phyloP scores from a whole-genome alignment of 2,329 filamentous ascomycete species.

The Apiospora saccharicola region DNA sequence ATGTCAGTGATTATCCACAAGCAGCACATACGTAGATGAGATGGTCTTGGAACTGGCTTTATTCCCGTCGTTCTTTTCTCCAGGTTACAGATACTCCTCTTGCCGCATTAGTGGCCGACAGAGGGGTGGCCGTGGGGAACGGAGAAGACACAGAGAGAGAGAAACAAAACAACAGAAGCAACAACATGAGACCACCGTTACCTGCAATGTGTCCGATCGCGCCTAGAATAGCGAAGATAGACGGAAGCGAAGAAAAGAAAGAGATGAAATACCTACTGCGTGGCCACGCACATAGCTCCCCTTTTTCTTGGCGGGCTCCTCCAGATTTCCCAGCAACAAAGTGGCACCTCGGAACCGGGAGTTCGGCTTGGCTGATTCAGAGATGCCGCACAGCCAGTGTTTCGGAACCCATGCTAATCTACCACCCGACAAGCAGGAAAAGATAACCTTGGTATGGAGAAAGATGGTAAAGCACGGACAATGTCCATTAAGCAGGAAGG shows the following conservation, averaged over 20 bases:
- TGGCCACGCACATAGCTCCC: neutral
- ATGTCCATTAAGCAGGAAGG: neutral
- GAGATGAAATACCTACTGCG: neutral
- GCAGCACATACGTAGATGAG: neutral
- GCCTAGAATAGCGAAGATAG: neutral
- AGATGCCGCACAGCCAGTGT: conserved; percentile 19
- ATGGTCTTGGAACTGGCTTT: neutral
- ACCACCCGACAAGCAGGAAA: neutral
- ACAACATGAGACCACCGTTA: conserved; percentile 3
- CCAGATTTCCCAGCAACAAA: neutral
- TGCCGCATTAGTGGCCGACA: neutral
- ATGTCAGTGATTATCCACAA: neutral
- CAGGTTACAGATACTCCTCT: neutral
- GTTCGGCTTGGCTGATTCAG: conserved; percentile 12
- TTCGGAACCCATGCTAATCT: neutral
- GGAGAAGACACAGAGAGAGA: neutral
- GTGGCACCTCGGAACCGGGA: neutral
- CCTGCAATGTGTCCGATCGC: neutral
- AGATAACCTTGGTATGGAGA: neutral
- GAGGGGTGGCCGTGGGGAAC: neutral
- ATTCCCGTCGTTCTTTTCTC: neutral
- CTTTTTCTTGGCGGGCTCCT: neutral
- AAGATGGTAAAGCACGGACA: neutral
- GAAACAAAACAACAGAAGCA: neutral
- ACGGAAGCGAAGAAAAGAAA: neutral